Conservation (phyloP, 768 basidiomycete genomes). For the Myochromella boudieri region DNA sequence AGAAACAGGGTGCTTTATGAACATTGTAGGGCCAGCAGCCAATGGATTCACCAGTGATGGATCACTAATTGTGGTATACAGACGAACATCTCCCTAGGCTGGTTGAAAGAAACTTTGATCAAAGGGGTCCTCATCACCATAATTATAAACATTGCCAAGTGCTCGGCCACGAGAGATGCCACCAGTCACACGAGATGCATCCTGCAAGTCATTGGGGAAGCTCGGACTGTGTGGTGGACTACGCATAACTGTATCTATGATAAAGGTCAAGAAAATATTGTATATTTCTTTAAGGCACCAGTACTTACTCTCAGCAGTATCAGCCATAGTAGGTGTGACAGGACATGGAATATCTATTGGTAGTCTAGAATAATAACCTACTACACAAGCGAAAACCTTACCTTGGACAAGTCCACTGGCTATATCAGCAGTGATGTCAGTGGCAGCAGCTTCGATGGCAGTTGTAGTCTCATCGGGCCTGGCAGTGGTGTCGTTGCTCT, state of each 20-base stretch:
- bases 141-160: background rate
- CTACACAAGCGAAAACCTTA: too few relatives aligned
- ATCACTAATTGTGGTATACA: too few relatives aligned
- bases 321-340: too few relatives aligned
- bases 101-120: background rate
- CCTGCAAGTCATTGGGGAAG: background rate
- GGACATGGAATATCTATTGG: too few relatives aligned
- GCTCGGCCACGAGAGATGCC: background rate
- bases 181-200: background rate
- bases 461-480: background rate
- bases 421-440: too few relatives aligned
- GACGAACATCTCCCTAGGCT: background rate
- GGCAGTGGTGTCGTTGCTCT: background rate
- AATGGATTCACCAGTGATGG: too few relatives aligned
- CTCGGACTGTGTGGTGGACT: background rate
- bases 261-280: background rate
- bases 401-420: too few relatives aligned
- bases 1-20: too few relatives aligned
- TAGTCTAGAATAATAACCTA: too few relatives aligned
- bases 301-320: background rate
- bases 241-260: background rate
- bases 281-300: background rate
- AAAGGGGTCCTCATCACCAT: background rate
- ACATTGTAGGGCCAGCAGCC: too few relatives aligned
- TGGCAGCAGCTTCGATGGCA: background rate